These are phyloP conservation scores for Linum trigynum DNA, from an alignment of 345 rosid genomes.

Conservation along the genomic window DNA sequence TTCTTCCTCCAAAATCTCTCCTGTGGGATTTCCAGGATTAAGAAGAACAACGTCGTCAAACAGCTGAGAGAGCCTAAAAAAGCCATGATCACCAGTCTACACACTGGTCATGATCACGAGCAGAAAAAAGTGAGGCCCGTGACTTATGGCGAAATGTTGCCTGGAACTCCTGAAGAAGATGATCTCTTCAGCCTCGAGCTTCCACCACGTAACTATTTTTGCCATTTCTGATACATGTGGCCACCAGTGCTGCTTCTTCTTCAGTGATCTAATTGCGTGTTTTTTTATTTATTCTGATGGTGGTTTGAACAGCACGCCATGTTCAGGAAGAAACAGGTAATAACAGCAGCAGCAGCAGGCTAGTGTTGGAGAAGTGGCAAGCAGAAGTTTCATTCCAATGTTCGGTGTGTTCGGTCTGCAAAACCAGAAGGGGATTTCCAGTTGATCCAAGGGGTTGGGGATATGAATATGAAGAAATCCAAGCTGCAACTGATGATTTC, in stretches of 20 bases:
- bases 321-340: constrained; percentile 5
- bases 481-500: constrained; percentile 31
- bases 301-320: constrained; percentile 1
- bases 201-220: constrained; percentile 12
- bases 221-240: background rate
- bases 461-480: constrained; percentile 25
- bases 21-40: constrained; percentile 36
- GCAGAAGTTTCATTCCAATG: constrained; percentile 3
- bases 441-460: constrained; percentile 9
- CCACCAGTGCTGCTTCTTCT: background rate
- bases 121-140: background rate
- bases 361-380: constrained; percentile 4
- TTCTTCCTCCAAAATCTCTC: constrained; percentile 29
- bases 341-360: constrained; percentile 5
- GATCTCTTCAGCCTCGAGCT: constrained; percentile 37
- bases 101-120: background rate
- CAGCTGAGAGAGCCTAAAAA: constrained; percentile 26
- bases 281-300: constrained; percentile 7
- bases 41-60: constrained; percentile 18
- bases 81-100: background rate
- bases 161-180: constrained; percentile 22
- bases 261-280: background rate
- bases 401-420: constrained; percentile 23
- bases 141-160: constrained; percentile 20
- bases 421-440: constrained; percentile 12